Conservation (phyloP, 2,329 filamentous ascomycete genomes). For the Hypoxylon sp. region DNA sequence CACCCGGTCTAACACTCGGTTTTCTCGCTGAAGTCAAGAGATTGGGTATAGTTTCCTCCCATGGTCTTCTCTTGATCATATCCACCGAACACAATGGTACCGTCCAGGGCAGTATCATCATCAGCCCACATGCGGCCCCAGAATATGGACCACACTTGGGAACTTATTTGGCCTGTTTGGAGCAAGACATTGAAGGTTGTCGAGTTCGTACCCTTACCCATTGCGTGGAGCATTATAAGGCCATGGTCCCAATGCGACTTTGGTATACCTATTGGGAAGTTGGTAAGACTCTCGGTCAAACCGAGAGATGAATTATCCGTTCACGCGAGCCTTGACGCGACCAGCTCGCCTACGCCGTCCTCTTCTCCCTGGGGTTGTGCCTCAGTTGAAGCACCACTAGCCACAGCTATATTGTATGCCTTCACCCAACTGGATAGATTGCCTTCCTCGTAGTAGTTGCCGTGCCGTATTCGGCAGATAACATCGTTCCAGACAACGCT, state of each 20-base stretch:
- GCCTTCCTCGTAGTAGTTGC: slow-evolving; percentile 27
- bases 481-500: slow-evolving; percentile 48
- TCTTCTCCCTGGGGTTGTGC: slow-evolving; percentile 16
- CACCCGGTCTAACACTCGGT: slow-evolving; percentile 51
- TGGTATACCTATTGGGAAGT: slow-evolving; percentile 29
- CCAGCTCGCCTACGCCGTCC: slow-evolving; percentile 19
- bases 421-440: slow-evolving; percentile 26
- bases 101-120: slow-evolving; percentile 45
- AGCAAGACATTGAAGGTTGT: slow-evolving; percentile 29
- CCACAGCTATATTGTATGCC: slow-evolving; percentile 24
- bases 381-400: slow-evolving; percentile 27
- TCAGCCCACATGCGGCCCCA: slow-evolving; percentile 53
- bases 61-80: slow-evolving; percentile 52
- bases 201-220: slow-evolving; percentile 36
- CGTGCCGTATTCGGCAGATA: slow-evolving; percentile 44
- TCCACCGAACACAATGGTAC: slow-evolving; percentile 51
- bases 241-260: slow-evolving; percentile 25
- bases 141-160: slow-evolving; percentile 50
- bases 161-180: slow-evolving; percentile 25
- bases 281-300: background rate
- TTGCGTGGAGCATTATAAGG: slow-evolving; percentile 30
- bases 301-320: background rate
- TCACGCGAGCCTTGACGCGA: slow-evolving; percentile 18
- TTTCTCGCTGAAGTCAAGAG: slow-evolving; percentile 43
- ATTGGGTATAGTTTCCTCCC: slow-evolving; percentile 49